Conservation (phyloP, 2,329 filamentous ascomycete genomes). For the Aspergillus persii region DNA sequence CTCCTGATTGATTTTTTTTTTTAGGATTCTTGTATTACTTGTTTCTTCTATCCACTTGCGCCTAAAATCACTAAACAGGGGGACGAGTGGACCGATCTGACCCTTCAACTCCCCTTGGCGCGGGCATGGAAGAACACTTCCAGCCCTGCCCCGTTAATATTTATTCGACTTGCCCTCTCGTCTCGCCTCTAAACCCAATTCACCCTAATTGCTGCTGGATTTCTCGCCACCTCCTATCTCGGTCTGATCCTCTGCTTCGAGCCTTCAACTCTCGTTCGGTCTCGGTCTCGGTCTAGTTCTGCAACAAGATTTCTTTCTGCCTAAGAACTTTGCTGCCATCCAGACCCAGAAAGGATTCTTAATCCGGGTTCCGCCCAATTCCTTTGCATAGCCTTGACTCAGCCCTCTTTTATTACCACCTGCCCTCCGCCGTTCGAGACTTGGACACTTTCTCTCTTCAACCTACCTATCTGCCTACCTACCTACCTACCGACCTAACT, state of each 20-base stretch:
- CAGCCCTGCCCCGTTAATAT: constrained; percentile 12
- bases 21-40: background rate
- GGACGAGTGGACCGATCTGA: constrained; percentile 26
- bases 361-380: background rate
- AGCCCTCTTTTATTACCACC: background rate
- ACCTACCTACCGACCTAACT: too few relatives aligned
- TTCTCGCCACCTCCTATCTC: background rate
- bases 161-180: constrained; percentile 3
- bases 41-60: background rate
- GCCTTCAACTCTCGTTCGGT: background rate
- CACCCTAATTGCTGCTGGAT: background rate
- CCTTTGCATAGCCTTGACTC: background rate
- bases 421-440: background rate
- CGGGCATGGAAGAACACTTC: constrained; percentile 2
- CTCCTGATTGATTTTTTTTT: constrained; percentile 3
- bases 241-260: background rate
- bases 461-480: too few relatives aligned
- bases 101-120: constrained; percentile 19
- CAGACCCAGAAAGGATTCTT: background rate
- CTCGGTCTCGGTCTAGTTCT: background rate
- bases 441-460: background rate
- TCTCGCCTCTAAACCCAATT: too few relatives aligned
- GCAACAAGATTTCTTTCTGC: constrained; percentile 1
- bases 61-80: constrained; percentile 3
- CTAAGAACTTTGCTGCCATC: background rate